A percentile compares a stretch with the other conserved stretches of the same genome.
Evolutionary conservation across 768 basidiomycete genomes (phyloP).

Genomic region (Infundibulicybe gibba): DNA sequence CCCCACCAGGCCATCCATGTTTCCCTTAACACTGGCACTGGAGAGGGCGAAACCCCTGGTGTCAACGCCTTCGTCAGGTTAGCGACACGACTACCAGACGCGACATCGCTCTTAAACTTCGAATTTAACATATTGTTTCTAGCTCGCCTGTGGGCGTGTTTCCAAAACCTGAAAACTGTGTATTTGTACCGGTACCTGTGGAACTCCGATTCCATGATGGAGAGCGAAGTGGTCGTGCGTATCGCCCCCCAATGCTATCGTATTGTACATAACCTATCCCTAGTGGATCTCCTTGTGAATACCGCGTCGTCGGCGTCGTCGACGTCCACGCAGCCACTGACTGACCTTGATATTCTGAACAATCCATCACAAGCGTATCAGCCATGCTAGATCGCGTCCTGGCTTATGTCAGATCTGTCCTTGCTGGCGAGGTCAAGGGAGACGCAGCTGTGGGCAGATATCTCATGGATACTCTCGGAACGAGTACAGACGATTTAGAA

Average conservation of each 20-base stretch:
- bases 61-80: slow-evolving; percentile 88
- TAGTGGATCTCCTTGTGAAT: slow-evolving; percentile 75
- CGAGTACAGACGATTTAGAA: slow-evolving; percentile 68
- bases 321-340: slow-evolving; percentile 48
- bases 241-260: not conserved
- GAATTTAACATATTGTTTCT: slow-evolving; percentile 10
- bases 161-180: slow-evolving; percentile 92
- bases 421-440: slow-evolving; percentile 72
- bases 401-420: slow-evolving; percentile 76
- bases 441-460: slow-evolving; percentile 88
- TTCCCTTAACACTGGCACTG: slow-evolving; percentile 82
- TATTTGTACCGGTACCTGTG: slow-evolving; percentile 91
- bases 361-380: slow-evolving; percentile 67
- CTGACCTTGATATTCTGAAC: slow-evolving; percentile 74
- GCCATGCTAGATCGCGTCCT: slow-evolving; percentile 84
- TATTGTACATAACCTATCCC: slow-evolving; percentile 2
- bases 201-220: slow-evolving; percentile 78
- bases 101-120: slow-evolving; percentile 6
- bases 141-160: slow-evolving; percentile 87
- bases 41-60: slow-evolving; percentile 58
- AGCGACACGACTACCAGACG: slow-evolving; percentile 11
- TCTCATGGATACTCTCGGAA: slow-evolving; percentile 81
- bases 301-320: slow-evolving; percentile 41
- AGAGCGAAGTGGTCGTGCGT: slow-evolving; percentile 84
- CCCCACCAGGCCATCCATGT: slow-evolving; percentile 90